Percentiles rank a stretch among this genome's conserved stretches.
phyloP scores from a whole-genome alignment of 2,329 filamentous ascomycete species.

The Furcasterigmium sp. region DNA sequence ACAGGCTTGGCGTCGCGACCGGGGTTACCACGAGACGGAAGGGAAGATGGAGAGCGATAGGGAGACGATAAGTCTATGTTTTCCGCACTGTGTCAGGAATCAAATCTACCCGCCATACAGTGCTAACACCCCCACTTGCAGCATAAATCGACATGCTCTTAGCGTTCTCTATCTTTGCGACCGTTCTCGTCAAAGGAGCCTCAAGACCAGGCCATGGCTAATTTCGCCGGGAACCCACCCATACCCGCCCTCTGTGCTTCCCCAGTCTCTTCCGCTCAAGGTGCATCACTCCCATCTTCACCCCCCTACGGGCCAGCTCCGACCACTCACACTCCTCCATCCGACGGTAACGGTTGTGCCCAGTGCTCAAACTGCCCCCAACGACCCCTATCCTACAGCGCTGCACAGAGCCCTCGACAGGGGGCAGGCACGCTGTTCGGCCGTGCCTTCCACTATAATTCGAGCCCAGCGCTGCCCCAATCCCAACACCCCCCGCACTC shows the following conservation, averaged over 20 bases:
- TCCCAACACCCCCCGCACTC: slow-evolving; percentile 35
- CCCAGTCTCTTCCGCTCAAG: slow-evolving; percentile 3
- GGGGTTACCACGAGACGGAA: not conserved
- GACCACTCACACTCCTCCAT: no score
- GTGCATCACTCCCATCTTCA: no score
- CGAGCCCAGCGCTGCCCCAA: no score
- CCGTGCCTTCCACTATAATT: no score
- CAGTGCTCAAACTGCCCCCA: slow-evolving; percentile 8
- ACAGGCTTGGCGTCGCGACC: slow-evolving; percentile 3
- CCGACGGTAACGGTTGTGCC: no score
- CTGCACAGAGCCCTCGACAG: not conserved
- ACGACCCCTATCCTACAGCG: slow-evolving; percentile 20
- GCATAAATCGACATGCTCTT: slow-evolving; percentile 19
- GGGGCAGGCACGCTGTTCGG: not conserved
- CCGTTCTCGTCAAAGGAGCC: no score
- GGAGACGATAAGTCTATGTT: no score
- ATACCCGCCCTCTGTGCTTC: slow-evolving; percentile 21
- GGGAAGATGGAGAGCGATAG: not conserved
- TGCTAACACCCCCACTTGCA: accelerated
- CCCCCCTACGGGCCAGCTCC: no score
- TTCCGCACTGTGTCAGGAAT: accelerated
- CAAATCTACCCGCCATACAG: not conserved
- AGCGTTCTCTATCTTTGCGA: slow-evolving; percentile 19
- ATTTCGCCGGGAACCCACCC: slow-evolving; percentile 36
- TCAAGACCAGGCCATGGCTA: slow-evolving; percentile 23